phyloP scores from a whole-genome alignment of 805 yeast species.

The Sungouiozyma ichnusensis region DNA sequence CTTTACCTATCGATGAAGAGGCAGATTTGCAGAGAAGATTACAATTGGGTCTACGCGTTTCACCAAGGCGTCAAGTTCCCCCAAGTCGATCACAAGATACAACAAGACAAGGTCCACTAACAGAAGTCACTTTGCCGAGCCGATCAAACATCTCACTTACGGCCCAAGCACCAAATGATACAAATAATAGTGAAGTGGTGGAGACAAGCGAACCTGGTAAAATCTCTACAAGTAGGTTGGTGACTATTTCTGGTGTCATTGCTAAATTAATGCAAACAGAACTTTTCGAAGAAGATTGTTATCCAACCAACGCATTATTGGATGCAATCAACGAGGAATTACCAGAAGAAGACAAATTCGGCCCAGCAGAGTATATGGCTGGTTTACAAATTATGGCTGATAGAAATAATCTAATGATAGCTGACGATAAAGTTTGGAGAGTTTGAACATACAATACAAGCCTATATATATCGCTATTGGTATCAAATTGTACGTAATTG shows the following conservation, averaged over 20 bases:
- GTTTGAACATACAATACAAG: constrained; percentile 14
- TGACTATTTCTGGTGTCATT: constrained; percentile 36
- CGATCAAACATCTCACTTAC: constrained; percentile 15
- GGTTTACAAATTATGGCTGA: constrained; percentile 36
- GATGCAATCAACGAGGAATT: constrained; percentile 35
- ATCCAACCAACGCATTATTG: constrained; percentile 30
- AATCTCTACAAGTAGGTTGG: constrained; percentile 42
- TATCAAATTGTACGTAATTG: not conserved
- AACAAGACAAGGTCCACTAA: constrained; percentile 14
- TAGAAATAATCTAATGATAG: constrained; percentile 38
- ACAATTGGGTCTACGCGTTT: constrained; percentile 20
- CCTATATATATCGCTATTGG: not conserved
- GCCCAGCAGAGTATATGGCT: constrained; percentile 34
- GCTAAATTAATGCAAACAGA: constrained; percentile 38
- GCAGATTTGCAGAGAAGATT: constrained; percentile 23
- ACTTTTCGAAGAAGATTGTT: constrained; percentile 36
- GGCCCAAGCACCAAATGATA: not conserved
- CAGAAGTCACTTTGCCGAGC: constrained; percentile 16
- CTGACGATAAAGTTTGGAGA: constrained; percentile 41
- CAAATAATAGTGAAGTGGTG: constrained; percentile 5
- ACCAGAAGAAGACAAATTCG: constrained; percentile 40
- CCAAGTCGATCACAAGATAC: constrained; percentile 1
- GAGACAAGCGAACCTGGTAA: constrained; percentile 20
- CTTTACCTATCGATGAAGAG: constrained; percentile 24
- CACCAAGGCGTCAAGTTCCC: constrained; percentile 20